phyloP scores from a whole-genome alignment of 2,329 filamentous ascomycete species.

The Penicillium occitanis region DNA sequence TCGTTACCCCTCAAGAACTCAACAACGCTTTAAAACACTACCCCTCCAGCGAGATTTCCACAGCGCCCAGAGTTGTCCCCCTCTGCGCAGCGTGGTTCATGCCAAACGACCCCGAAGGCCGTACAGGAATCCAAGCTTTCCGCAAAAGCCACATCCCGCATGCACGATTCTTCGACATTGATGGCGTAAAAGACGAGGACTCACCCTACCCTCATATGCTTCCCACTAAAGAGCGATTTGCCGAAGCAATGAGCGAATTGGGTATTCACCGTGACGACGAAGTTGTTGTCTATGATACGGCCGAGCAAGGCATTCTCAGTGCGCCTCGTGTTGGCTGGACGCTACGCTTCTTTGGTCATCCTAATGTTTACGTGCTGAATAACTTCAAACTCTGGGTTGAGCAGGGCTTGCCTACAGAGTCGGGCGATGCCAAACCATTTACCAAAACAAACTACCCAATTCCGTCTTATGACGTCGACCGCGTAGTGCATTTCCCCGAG shows the following conservation, averaged over 20 bases:
- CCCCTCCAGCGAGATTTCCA: constrained; percentile 73
- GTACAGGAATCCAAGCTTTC: constrained; percentile 78
- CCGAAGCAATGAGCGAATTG: constrained; percentile 81
- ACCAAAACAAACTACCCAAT: constrained; percentile 49
- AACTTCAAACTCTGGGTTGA: constrained; percentile 96
- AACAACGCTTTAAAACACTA: constrained; percentile 79
- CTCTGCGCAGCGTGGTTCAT: constrained; percentile 96
- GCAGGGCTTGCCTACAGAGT: constrained; percentile 76
- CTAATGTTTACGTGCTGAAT: constrained; percentile 84
- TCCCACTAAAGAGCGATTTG: constrained; percentile 75
- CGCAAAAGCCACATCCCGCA: constrained; percentile 79
- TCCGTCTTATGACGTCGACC: constrained; percentile 59
- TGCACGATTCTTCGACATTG: constrained; percentile 93
- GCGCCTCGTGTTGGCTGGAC: constrained; percentile 95
- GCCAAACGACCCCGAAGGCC: constrained; percentile 75
- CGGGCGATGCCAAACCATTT: constrained; percentile 53
- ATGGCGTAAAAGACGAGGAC: constrained; percentile 81
- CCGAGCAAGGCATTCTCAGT: constrained; percentile 89
- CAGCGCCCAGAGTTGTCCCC: constrained; percentile 79
- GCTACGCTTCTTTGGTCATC: constrained; percentile 82
- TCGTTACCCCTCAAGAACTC: constrained; percentile 82
- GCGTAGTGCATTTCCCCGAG: constrained; percentile 78
- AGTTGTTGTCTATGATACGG: constrained; percentile 90
- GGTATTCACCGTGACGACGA: constrained; percentile 85
- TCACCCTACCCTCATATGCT: constrained; percentile 97